A percentile compares a stretch with the other conserved stretches of the same genome.
These are phyloP conservation scores for Tetracladium setigerum DNA, from an alignment of 495 filamentous ascomycete genomes.

Conservation along the genomic window DNA sequence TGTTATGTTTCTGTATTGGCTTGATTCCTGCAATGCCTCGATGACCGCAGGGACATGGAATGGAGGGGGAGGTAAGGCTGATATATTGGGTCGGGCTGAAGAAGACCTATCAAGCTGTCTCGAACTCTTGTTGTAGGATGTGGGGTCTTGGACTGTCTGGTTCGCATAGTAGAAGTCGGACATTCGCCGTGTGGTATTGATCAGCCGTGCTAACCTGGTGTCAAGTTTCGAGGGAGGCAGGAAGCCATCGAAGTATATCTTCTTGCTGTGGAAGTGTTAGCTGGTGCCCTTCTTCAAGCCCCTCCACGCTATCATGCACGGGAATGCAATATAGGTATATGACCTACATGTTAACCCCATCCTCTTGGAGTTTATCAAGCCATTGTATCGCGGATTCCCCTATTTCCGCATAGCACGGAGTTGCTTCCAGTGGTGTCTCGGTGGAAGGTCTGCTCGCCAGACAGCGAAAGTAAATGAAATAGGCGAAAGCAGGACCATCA, in stretches of 20 bases:
- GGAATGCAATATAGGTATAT: not conserved
- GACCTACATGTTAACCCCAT: conserved; percentile 51
- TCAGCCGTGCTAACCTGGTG: conserved; percentile 45
- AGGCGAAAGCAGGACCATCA: conserved; percentile 70
- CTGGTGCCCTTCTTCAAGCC: not conserved
- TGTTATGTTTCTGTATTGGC: conserved; percentile 40
- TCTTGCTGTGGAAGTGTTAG: conserved; percentile 29
- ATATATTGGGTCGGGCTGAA: conserved; percentile 8
- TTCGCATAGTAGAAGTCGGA: not conserved
- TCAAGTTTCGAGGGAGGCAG: conserved; percentile 52
- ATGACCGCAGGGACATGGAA: conserved; percentile 65
- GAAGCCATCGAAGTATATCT: conserved; percentile 74
- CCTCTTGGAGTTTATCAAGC: conserved; percentile 43
- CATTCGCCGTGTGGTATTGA: conserved; percentile 21
- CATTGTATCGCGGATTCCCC: conserved; percentile 51
- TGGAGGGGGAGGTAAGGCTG: conserved; percentile 42
- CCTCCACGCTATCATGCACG: not conserved
- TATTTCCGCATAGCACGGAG: conserved; percentile 55
- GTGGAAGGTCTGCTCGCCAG: conserved; percentile 28
- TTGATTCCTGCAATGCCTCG: conserved; percentile 43
- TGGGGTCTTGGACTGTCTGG: too few species aligned
- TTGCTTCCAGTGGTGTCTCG: conserved; percentile 38
- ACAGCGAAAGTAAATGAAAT: conserved; percentile 56
- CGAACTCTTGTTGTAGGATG: too few species aligned
- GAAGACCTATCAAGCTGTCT: too few species aligned